Conservation (phyloP, 179 eudicot species). For the Beta corolliflora region DNA sequence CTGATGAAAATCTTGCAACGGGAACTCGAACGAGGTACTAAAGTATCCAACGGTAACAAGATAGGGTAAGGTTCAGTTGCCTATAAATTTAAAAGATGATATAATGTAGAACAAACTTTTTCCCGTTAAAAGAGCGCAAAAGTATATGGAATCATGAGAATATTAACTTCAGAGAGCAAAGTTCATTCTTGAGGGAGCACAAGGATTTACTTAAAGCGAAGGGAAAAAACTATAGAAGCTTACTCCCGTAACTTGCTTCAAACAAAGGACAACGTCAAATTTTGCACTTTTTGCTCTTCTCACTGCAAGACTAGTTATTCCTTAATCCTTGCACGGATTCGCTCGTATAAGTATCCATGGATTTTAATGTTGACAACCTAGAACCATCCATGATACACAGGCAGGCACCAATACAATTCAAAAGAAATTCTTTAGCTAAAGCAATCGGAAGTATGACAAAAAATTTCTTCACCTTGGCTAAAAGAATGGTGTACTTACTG, state of each 20-base stretch:
- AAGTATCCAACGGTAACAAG: background rate
- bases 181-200: background rate
- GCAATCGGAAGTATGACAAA: background rate
- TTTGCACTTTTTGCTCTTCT: background rate
- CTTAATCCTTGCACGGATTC: conserved; percentile 2
- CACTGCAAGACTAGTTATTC: conserved; percentile 8
- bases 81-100: background rate
- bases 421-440: background rate
- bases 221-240: background rate
- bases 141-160: background rate
- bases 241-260: background rate
- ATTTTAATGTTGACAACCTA: background rate
- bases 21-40: background rate
- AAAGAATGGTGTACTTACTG: background rate
- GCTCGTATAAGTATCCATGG: background rate
- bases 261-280: background rate
- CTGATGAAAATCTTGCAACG: background rate
- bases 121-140: background rate
- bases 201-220: background rate
- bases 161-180: background rate
- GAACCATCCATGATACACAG: background rate
- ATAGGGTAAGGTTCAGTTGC: background rate
- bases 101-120: background rate
- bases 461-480: background rate
- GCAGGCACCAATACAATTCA: background rate